Percentiles rank a stretch among this genome's conserved stretches.
phyloP scores from a whole-genome alignment of 352 stramenopile genomes.

The Peronospora destructor region DNA sequence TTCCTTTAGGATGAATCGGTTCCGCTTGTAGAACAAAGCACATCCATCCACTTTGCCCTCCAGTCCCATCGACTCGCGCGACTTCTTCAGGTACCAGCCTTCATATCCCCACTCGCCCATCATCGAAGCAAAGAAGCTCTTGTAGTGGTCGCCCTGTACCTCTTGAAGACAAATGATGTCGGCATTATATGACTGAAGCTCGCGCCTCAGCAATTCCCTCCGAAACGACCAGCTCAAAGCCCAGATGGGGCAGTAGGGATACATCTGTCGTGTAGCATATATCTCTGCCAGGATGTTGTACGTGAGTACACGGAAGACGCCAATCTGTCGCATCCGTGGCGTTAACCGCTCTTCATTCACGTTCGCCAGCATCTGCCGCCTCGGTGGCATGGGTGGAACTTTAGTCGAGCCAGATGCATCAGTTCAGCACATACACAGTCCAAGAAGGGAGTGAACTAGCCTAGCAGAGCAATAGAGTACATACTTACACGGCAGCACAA shows the following conservation, averaged over 20 bases:
- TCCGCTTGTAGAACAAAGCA: conserved; percentile 96
- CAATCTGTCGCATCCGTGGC: conserved; percentile 68
- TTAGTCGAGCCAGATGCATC: conserved; percentile 22
- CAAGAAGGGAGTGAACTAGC: conserved; percentile 5
- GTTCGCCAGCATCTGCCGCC: conserved; percentile 77
- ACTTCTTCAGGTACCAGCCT: conserved; percentile 98
- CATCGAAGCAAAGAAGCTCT: conserved; percentile 92
- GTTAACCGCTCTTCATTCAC: conserved; percentile 70
- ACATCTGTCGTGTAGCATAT: conserved; percentile 89
- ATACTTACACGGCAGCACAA: conserved; percentile 80
- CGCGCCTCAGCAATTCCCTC: conserved; percentile 83
- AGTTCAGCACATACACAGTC: conserved; percentile 21
- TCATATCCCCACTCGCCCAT: conserved; percentile 95
- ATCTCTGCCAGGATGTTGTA: conserved; percentile 92
- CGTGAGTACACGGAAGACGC: conserved; percentile 78
- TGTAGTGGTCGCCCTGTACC: conserved; percentile 98
- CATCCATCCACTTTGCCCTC: conserved; percentile 97
- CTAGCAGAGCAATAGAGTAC: conserved; percentile 20
- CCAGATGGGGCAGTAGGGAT: conserved; percentile 96
- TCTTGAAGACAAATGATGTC: conserved; percentile 98
- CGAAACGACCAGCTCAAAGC: conserved; percentile 96
- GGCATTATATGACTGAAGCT: conserved; percentile 88
- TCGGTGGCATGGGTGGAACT: conserved; percentile 72
- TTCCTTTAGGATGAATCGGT: conserved; percentile 82
- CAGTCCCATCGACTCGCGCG: conserved; percentile 93